A percentile compares a stretch with the other conserved stretches of the same genome.
Conservation (phyloP, 768 basidiomycete species). For the Coprinopsis cinerea region DNA sequence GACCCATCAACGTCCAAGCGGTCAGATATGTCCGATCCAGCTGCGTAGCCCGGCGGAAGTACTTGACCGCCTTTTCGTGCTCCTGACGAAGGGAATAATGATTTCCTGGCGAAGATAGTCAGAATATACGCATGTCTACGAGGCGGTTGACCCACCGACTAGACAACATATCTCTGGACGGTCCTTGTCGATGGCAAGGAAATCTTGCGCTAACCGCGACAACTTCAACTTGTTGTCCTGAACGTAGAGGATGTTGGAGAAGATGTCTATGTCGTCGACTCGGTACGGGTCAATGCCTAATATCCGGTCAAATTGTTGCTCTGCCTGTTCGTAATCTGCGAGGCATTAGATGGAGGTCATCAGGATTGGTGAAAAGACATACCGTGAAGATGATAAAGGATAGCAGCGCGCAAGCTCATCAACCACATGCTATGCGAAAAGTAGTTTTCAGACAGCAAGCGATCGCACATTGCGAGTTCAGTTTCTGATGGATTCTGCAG, state of each 20-base stretch:
- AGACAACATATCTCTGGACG: slow-evolving; percentile 95
- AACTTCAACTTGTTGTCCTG: slow-evolving; percentile 85
- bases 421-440: slow-evolving; percentile 85
- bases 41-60: slow-evolving; percentile 92
- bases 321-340: slow-evolving; percentile 83
- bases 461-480: slow-evolving; percentile 76
- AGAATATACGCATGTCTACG: no score
- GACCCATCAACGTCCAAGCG: slow-evolving; percentile 99
- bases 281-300: slow-evolving; percentile 77
- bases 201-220: slow-evolving; percentile 88
- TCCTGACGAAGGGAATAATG: slow-evolving; percentile 92
- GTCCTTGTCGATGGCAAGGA: slow-evolving; percentile 83
- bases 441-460: slow-evolving; percentile 58
- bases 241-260: slow-evolving; percentile 95
- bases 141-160: slow-evolving; percentile 81
- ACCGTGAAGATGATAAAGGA: slow-evolving; percentile 90
- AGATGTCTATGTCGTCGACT: slow-evolving; percentile 92
- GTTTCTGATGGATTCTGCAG: slow-evolving; percentile 85
- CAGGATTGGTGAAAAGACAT: slow-evolving; percentile 19
- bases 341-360: slow-evolving; percentile 8
- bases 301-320: slow-evolving; percentile 79
- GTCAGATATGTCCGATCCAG: slow-evolving; percentile 92
- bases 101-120: no score
- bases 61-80: slow-evolving; percentile 93
- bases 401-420: slow-evolving; percentile 80